phyloP scores from a whole-genome alignment of 306 rosid genomes.

The Ormosia semicastrata region DNA sequence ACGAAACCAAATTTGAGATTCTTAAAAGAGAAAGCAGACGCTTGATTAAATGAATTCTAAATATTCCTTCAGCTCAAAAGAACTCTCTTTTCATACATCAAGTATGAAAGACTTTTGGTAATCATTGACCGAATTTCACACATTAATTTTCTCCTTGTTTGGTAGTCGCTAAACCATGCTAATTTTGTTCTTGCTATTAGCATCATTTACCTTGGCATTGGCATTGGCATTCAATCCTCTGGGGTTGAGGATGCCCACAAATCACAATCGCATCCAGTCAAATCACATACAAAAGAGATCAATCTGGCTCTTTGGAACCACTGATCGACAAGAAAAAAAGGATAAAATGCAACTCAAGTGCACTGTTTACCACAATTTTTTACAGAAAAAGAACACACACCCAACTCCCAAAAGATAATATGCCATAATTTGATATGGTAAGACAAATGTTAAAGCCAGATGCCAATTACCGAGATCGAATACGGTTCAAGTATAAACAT shows the following conservation, averaged over 20 bases:
- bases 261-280: background rate
- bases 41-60: background rate
- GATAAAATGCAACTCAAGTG: background rate
- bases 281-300: background rate
- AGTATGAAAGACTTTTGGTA: background rate
- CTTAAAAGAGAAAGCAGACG: background rate
- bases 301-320: background rate
- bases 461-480: background rate
- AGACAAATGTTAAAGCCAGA: constrained; percentile 6
- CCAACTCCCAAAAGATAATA: background rate
- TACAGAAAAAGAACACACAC: background rate
- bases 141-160: background rate
- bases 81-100: background rate
- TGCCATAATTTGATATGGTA: background rate
- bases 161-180: background rate
- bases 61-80: background rate
- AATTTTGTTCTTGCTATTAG: background rate
- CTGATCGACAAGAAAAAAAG: background rate
- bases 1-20: background rate
- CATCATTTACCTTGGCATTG: background rate
- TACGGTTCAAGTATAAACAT: background rate
- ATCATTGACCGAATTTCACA: background rate
- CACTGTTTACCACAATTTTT: background rate
- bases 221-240: background rate
- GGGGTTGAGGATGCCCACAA: background rate